Evolutionary conservation across 2,329 filamentous ascomycete species (phyloP), one percentile per base, ranked within the genome.

Genomic region (Colletotrichum gloeosporioides): DNA sequence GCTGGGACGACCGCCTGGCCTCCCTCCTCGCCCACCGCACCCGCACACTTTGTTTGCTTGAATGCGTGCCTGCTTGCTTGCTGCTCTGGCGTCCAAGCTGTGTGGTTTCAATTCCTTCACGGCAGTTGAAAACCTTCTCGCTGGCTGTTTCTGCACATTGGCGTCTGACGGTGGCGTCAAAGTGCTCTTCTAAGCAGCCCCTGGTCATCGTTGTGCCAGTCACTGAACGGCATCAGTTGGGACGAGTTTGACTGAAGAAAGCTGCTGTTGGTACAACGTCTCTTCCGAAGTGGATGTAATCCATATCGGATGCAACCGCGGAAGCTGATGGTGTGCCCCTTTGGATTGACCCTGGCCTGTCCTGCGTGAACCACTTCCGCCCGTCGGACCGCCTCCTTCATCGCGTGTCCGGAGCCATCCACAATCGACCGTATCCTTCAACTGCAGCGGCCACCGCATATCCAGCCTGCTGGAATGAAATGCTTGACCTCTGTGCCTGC

Each of bases 301-400:
- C 71, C 75, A 76, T 70, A 59, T 67, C 75, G 71, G 75, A 75
- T 77, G 75, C 32, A 62, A 77, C 75, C 55, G 62, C 72, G 75
- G 72, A 77, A 69, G 66, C 57, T 75, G 72, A 32, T 67, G 75
- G 75, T 75, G 72, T 77, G 75, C 67, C 71, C 62, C 59, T 75
- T 67, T 71, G 72, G 27, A 61, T 59, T 61, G 64, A 61, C 64
- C 70, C 65, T 39, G 59, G 64, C 64, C 65, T 74, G 59, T 69
- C 70, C 66, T 71, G 72, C 75, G 66, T 57, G 71, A 67, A 61
- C 71, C 61, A 66, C 31, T 15, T 34, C 25, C 63, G 44, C 61
- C 65, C 59, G 65, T 70, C 71, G 71, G 64, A 59, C 71, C 74
- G 71, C 65, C 53, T 66, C 34, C 65, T 53, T 76, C 61, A 67